phyloP scores from a whole-genome alignment of 257 asterid genomes.

The Scutellaria minor region DNA sequence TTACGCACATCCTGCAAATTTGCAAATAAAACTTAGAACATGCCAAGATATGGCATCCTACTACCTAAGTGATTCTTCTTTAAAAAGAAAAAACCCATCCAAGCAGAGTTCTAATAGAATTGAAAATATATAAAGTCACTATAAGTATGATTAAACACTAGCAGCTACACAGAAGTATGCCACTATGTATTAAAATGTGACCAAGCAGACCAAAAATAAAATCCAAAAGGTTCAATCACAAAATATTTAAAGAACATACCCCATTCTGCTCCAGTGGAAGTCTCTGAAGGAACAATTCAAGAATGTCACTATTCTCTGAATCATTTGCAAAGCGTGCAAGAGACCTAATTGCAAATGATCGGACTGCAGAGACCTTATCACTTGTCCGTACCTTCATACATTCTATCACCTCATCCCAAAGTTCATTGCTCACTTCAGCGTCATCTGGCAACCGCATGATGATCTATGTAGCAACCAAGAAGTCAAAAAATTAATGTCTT shows the following conservation, averaged over 20 bases:
- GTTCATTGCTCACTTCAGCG: conserved; percentile 83
- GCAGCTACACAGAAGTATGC: conserved; percentile 7
- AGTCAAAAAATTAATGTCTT: neutral
- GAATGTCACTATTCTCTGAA: conserved; percentile 75
- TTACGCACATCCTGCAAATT: conserved; percentile 86
- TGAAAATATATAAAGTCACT: conserved; percentile 1
- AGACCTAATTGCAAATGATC: conserved; percentile 86
- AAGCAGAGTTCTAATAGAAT: neutral
- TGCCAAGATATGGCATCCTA: neutral
- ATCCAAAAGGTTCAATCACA: conserved; percentile 14
- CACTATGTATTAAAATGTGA: conserved; percentile 10
- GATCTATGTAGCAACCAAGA: conserved; percentile 51
- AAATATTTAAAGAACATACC: conserved; percentile 45
- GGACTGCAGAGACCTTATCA: conserved; percentile 80
- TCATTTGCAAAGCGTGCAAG: conserved; percentile 87
- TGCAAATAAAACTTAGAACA: conserved; percentile 20
- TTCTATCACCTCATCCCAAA: conserved; percentile 95
- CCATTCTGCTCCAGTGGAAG: conserved; percentile 77
- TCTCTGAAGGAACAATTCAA: conserved; percentile 72
- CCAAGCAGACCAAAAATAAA: neutral
- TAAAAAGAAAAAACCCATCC: neutral
- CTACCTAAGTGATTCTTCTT: conserved; percentile 19
- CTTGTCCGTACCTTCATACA: conserved; percentile 68
- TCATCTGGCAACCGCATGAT: conserved; percentile 96
- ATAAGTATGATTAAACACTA: conserved; percentile 10